Evolutionary conservation across 495 filamentous ascomycete genomes (phyloP), one percentile per base, ranked within the genome.

Genomic region (Annulohypoxylon maeteangense): DNA sequence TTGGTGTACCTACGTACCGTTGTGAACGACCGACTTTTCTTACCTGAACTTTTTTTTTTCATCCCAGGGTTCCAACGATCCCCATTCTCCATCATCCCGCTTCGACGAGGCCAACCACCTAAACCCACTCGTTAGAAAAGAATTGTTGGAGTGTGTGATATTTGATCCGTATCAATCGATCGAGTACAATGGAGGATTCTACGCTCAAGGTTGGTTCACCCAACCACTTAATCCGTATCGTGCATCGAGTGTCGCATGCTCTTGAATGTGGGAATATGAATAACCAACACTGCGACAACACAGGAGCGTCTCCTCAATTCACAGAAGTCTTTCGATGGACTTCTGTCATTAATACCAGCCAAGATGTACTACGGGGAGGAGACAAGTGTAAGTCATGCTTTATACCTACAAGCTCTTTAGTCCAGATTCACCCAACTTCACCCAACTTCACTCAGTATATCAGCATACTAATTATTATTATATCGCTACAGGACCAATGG

Each of bases 321-420:
- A 77, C 89, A 93, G 32, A 86, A 91, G 79, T 90, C 94, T 67
- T 98, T 99, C 76, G 91, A 97, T 78, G 93, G 94, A 61, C 81
- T 99, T 16, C 85, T 99, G 67, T 95, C 94, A 25, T 84, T 99
- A 51, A 97, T 97, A 75, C 95, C 95, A 27, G 94, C 93, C 20
- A 94, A 95, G 79, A 89, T 91, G 72, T 97, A 97, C 81, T 97
- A 95, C 76, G 92, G 90, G 40, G 90, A 94, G 74, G 93, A 96
- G 72, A 90, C 83, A 42, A 94, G 83, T 81, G 94, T 97, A 90
- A 72, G 93, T 90, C 57, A n/a, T 32, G 10, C 57, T 40, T 20
- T 34, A 12, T 32, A 12, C 55, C 36, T 20, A 36, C 59, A 27
- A n/a, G 1, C 59, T 27, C 16, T 34, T n/a, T 27, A 1, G 7